phyloP scores from a whole-genome alignment of 805 yeast species.

The Komagataella pastoris region DNA sequence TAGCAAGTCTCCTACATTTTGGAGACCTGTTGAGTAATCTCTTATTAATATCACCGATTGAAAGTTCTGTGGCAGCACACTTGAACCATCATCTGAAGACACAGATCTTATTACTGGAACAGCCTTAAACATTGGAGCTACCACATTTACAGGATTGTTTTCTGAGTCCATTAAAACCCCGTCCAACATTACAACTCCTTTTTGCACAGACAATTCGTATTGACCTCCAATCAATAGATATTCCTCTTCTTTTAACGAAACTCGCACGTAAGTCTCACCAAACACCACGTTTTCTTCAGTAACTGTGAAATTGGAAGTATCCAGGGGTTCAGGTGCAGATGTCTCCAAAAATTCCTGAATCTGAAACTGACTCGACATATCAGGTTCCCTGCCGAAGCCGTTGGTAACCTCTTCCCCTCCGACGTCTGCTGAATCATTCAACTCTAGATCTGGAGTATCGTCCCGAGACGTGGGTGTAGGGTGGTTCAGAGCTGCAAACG shows the following conservation, averaged over 20 bases:
- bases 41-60: conserved; percentile 27
- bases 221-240: conserved; percentile 33
- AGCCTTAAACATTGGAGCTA: conserved; percentile 19
- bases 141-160: conserved; percentile 15
- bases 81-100: conserved; percentile 23
- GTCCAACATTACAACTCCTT: conserved; percentile 35
- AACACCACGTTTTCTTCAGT: conserved; percentile 23
- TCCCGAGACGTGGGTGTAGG: conserved; percentile 4
- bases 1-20: conserved; percentile 25
- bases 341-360: neutral
- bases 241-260: conserved; percentile 31
- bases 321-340: neutral
- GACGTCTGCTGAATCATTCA: neutral
- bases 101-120: conserved; percentile 32
- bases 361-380: neutral
- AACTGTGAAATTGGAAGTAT: conserved; percentile 23
- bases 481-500: conserved; percentile 19
- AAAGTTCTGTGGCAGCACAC: conserved; percentile 23
- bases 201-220: conserved; percentile 24
- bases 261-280: conserved; percentile 16
- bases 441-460: conserved; percentile 4
- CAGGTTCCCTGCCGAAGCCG: neutral
- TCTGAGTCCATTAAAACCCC: conserved; percentile 19
- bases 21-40: conserved; percentile 28
- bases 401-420: neutral